These are phyloP conservation scores for Schizosaccharomyces lindneri DNA, from an alignment of 805 yeast species.

Conservation along the genomic window DNA sequence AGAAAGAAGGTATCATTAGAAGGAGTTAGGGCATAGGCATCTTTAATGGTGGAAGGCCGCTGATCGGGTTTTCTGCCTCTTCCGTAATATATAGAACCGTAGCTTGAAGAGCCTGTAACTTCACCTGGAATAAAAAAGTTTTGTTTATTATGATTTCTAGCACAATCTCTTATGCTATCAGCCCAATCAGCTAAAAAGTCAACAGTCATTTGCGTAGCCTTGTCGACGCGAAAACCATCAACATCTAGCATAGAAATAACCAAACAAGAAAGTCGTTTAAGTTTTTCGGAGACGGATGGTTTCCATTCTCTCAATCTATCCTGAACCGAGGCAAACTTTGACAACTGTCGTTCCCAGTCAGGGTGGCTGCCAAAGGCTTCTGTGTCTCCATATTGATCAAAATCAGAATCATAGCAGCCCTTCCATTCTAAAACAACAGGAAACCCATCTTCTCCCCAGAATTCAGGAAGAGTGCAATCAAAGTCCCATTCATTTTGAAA, in stretches of 20 bases:
- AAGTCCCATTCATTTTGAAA: not conserved
- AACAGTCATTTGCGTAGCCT: constrained; percentile 3
- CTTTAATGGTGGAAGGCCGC: not conserved
- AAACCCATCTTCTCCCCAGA: constrained; percentile 1
- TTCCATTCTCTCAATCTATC: constrained; percentile 3
- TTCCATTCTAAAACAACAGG: not conserved
- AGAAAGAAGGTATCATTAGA: not conserved
- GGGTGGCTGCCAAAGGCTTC: constrained; percentile 1
- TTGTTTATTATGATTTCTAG: not conserved
- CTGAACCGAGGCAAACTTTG: constrained; percentile 1
- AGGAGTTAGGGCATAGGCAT: not conserved
- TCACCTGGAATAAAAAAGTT: constrained; percentile 1
- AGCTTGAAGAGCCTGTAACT: not conserved
- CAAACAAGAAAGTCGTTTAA: not conserved
- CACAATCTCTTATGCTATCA: not conserved
- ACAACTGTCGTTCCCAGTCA: constrained; percentile 1
- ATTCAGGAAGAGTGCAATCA: not conserved
- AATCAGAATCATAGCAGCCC: constrained; percentile 1
- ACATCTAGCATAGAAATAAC: constrained; percentile 1
- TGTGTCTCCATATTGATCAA: constrained; percentile 2
- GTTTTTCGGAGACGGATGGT: not conserved
- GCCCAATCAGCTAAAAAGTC: constrained; percentile 1
- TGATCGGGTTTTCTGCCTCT: constrained; percentile 1
- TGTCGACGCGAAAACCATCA: constrained; percentile 1
- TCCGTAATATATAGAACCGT: not conserved